Conservation (phyloP, 1,139 yeast species). For the Suhomyces ambrosiae region DNA sequence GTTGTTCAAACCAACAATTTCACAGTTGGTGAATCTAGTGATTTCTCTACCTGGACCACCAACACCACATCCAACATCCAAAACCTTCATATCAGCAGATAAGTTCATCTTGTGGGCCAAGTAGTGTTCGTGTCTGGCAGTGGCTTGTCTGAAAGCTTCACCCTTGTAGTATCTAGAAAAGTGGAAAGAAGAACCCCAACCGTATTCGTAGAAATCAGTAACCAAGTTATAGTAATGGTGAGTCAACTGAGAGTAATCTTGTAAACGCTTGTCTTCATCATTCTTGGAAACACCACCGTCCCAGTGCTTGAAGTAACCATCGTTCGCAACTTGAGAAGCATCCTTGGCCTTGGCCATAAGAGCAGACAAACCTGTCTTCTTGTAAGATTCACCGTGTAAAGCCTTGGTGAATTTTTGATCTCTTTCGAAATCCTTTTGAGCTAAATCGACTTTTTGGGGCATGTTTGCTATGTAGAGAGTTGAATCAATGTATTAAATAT, state of each 20-base stretch:
- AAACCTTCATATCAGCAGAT: conserved; percentile 77
- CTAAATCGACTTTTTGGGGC: conserved; percentile 21
- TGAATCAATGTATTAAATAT: conserved; percentile 9
- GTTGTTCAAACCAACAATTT: conserved; percentile 89
- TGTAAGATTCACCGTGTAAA: conserved; percentile 76
- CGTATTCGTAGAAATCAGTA: conserved; percentile 94
- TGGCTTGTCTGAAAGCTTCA: conserved; percentile 91
- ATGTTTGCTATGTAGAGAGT: conserved; percentile 11
- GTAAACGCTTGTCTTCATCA: conserved; percentile 74
- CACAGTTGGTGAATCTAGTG: conserved; percentile 84
- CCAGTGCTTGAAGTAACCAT: conserved; percentile 96
- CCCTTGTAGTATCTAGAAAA: conserved; percentile 92
- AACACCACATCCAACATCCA: conserved; percentile 99
- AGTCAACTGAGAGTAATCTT: conserved; percentile 86
- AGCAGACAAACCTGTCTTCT: conserved; percentile 74
- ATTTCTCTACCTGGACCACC: conserved; percentile 99
- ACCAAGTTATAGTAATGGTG: conserved; percentile 96
- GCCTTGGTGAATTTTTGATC: conserved; percentile 77
- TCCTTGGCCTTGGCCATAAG: conserved; percentile 71
- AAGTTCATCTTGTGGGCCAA: conserved; percentile 86
- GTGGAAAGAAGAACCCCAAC: conserved; percentile 99
- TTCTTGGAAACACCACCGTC: conserved; percentile 80
- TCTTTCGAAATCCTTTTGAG: conserved; percentile 44
- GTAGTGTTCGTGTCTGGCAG: conserved; percentile 97
- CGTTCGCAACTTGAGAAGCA: conserved; percentile 83